Conservation (phyloP, 2,329 filamentous ascomycete species). For the Monascus ruber region DNA sequence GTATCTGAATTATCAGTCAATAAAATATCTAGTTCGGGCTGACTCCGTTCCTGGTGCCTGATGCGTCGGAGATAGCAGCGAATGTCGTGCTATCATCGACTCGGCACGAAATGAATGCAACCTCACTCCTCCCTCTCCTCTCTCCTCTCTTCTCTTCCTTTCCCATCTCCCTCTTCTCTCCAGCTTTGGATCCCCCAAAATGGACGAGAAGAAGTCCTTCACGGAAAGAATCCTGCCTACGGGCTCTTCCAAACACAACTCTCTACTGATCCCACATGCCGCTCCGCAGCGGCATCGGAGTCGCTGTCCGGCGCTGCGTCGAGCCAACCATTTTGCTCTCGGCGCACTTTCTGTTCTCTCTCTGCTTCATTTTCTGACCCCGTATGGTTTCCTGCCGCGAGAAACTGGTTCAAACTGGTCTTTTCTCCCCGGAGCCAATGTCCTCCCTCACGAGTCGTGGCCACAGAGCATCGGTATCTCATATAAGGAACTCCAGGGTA, state of each 20-base stretch:
- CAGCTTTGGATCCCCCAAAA: not conserved
- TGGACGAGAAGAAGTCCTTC: not conserved
- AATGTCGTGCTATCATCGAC: too few relatives aligned
- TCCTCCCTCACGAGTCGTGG: constrained; percentile 29
- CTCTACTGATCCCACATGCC: too few relatives aligned
- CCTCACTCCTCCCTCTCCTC: not conserved
- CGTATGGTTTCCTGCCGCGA: constrained; percentile 26
- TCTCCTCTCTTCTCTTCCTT: not conserved
- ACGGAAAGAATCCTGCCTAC: not conserved
- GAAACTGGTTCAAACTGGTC: constrained; percentile 27
- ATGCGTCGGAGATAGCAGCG: too few relatives aligned
- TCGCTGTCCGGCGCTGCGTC: constrained; percentile 31
- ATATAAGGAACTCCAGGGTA: constrained; percentile 44
- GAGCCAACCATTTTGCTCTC: constrained; percentile 31
- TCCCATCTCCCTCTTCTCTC: not conserved
- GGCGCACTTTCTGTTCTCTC: constrained; percentile 26
- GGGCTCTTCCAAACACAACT: too few relatives aligned
- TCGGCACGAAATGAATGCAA: too few relatives aligned
- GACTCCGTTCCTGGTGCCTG: too few relatives aligned
- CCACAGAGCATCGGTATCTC: constrained; percentile 35
- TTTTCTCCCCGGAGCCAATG: constrained; percentile 29
- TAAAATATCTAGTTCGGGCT: too few relatives aligned
- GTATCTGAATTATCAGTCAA: too few relatives aligned
- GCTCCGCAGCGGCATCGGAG: constrained; percentile 23
- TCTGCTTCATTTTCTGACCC: constrained; percentile 31